phyloP scores from a whole-genome alignment of 2,329 filamentous ascomycete genomes.

The Ascochyta viciae-villosae region DNA sequence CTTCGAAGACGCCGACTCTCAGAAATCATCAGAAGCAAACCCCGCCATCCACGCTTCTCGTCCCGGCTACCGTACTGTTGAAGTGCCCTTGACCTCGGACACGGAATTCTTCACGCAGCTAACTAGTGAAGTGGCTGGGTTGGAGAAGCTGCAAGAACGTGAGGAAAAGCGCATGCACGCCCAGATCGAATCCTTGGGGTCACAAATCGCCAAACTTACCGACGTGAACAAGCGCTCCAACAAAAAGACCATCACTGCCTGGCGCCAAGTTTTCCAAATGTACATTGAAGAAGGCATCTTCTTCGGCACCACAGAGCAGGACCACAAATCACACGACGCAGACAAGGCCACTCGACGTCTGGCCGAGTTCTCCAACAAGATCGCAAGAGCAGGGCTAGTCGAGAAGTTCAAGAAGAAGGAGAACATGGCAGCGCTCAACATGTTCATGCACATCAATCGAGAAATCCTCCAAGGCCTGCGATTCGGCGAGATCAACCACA shows the following conservation, averaged over 20 bases:
- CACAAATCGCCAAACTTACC: conserved; percentile 68
- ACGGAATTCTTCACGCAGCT: conserved; percentile 80
- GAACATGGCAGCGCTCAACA: conserved; percentile 69
- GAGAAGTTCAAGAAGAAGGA: conserved; percentile 69
- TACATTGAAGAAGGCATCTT: conserved; percentile 83
- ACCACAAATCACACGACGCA: conserved; percentile 72
- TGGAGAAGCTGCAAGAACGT: conserved; percentile 71
- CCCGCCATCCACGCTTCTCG: conserved; percentile 14
- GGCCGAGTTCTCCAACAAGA: conserved; percentile 73
- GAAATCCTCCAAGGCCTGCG: conserved; percentile 79
- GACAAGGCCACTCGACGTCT: conserved; percentile 71
- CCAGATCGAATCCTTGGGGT: conserved; percentile 70
- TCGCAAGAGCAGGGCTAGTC: conserved; percentile 66
- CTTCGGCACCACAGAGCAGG: conserved; percentile 77
- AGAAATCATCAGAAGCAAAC: conserved; percentile 5
- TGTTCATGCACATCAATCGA: conserved; percentile 76
- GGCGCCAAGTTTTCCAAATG: conserved; percentile 82
- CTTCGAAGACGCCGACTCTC: conserved; percentile 27
- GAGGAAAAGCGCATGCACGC: conserved; percentile 70
- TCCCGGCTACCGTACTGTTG: conserved; percentile 59
- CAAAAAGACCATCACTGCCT: conserved; percentile 71
- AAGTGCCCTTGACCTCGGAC: conserved; percentile 79
- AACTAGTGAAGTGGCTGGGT: conserved; percentile 71
- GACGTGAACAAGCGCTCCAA: conserved; percentile 69
- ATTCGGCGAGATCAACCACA: conserved; percentile 84